Conservation (phyloP, 2,329 filamentous ascomycete species). For the Moelleriella libera region DNA sequence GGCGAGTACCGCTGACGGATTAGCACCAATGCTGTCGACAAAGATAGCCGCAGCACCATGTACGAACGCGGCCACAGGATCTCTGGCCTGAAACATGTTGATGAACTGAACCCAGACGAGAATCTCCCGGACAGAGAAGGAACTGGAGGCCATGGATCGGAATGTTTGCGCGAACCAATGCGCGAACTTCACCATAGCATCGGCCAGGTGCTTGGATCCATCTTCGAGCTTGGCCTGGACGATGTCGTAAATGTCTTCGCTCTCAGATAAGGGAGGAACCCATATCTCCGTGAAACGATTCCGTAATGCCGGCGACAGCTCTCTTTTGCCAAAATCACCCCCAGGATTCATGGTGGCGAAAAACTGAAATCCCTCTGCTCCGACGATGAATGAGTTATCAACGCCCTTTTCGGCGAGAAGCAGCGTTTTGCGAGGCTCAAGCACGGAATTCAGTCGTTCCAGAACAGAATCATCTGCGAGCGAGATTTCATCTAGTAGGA, state of each 20-base stretch:
- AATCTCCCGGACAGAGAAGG: slow-evolving; percentile 83
- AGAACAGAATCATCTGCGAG: slow-evolving; percentile 94
- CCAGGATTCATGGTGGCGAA: slow-evolving; percentile 98
- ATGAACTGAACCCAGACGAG: slow-evolving; percentile 90
- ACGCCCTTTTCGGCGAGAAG: slow-evolving; percentile 89
- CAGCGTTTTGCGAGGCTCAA: slow-evolving; percentile 76
- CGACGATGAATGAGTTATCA: slow-evolving; percentile 66
- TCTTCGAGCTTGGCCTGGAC: slow-evolving; percentile 58
- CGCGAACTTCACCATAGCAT: slow-evolving; percentile 70
- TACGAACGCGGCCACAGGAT: slow-evolving; percentile 36
- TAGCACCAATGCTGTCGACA: slow-evolving; percentile 87
- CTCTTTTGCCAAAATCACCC: slow-evolving; percentile 95
- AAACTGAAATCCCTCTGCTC: slow-evolving; percentile 75
- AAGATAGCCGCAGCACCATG: slow-evolving; percentile 94
- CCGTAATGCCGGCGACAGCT: slow-evolving; percentile 83
- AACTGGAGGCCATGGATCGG: slow-evolving; percentile 57
- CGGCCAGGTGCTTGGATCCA: slow-evolving; percentile 41
- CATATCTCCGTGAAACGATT: slow-evolving; percentile 99
- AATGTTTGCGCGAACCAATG: slow-evolving; percentile 85
- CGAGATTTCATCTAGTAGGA: slow-evolving; percentile 94
- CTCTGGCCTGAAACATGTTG: slow-evolving; percentile 45
- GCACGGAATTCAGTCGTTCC: slow-evolving; percentile 88
- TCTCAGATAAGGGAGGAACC: slow-evolving; percentile 78
- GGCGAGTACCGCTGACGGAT: slow-evolving; percentile 76
- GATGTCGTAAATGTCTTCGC: slow-evolving; percentile 78